Base-by-base conservation (phyloP, 2,329 filamentous ascomycete species). In the Verticillium longisporum region DNA sequence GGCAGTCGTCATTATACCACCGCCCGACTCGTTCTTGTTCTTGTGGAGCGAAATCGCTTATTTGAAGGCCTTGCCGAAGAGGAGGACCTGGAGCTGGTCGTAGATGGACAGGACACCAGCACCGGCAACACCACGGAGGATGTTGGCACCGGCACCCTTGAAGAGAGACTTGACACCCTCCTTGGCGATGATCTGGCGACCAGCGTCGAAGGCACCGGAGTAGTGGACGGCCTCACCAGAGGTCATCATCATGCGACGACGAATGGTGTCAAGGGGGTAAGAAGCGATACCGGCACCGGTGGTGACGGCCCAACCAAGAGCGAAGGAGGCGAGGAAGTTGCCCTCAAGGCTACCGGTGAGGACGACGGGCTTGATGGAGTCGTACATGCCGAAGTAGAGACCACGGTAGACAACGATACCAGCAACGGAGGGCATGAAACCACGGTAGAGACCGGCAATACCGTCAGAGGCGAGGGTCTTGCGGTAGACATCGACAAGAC, bases 331-430 rank as follows among this genome's bases (percentile, higher is more conserved):
- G 76, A 99, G 85, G 93, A 99, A 99, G 91, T 94, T 97, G 85
- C 93, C 93, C 84, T 92, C 88, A 74, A 99, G 92, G 80, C 78
- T 67, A 79, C 95, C 95, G 78, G 90, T 87, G 70, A 99, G 92
- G 82, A 98, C 80, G 77, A 98, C 91, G 73, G 95, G 95, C 92
- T 99, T 99, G 88, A 99, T 89, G 73, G 95, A 99, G 86, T 99
- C 95, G 92, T 99, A 99, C 90, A 99, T 90, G 80, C 95, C 95
- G 90, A 99, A 99, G 93, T 99, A 99, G 75, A 99, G 92, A 97
- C 95, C 95, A 92, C 95, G 95, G 92, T 99, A 99, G 84, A 99
- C 95, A 75, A 99, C 82, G 82, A 99, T 99, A 90, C 95, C 95
- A 81, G 90, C 87, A 77, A 99, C 95, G 76, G 95, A 99, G 80